Base-by-base conservation (phyloP, 2,329 filamentous ascomycete species). In the Chalaropsis ovoidea region DNA sequence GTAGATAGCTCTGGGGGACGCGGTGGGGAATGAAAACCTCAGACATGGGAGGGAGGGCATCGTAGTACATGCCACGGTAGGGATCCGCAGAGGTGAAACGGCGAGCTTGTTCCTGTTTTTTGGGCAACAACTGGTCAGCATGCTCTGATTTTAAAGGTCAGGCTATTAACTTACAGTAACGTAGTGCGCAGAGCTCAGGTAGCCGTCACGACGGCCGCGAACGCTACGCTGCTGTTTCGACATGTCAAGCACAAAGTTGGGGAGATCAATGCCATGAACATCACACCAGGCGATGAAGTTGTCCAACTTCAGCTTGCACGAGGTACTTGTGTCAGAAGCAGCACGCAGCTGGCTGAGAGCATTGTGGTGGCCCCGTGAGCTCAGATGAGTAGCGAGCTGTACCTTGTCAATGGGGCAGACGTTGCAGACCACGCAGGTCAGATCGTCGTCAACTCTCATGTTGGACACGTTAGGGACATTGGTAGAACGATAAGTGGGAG, bases 11-110 rank as follows among this genome's bases (percentile, higher is more conserved):
- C 27, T 31, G 54, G 3, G 54, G 54, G 17, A 58, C 54, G 11
- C 54, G 54, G 24, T 58, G 54, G 15, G 54, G 54, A 15, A 35
- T 39, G 31, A 58, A 58, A 22, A 35, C 54, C 27, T 58, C 54
- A 11, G 54, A 58, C 54, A 58, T 62, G 61, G 61, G 60, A 15
- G 58, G 42, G n/a, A 24, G 58, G 10, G 35, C 35, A 15, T 42
- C 43, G 22, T 31, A n/a, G 65, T 67, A 67, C 65, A 67, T 67
- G 24, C 65, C 65, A 22, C 65, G 65, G 54, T 61, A 67, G 17
- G 65, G 65, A 41, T 67, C 54, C 27, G 63, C 65, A 39, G 58
- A 39, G 52, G 54, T 47, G 15, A 67, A 61, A 19, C 65, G 65
- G 15, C 54, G 54, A 17, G 61, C 65, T 41, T 67, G 62, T 27